phyloP scores from a whole-genome alignment of 345 rosid species.

The Garcia nutans region DNA sequence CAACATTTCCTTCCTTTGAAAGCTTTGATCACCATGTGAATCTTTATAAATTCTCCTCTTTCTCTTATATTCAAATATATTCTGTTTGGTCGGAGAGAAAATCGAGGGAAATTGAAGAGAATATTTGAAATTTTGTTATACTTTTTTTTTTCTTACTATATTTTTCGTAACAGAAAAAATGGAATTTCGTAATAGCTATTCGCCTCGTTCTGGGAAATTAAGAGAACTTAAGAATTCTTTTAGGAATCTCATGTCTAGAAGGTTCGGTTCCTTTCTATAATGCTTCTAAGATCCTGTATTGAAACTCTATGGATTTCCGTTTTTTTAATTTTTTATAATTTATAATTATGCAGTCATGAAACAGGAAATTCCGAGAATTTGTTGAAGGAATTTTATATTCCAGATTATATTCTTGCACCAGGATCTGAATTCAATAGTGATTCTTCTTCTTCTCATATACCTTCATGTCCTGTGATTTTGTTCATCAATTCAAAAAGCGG shows the following conservation, averaged over 20 bases:
- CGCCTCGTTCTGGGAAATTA: background rate
- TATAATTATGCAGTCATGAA: slow-evolving; percentile 21
- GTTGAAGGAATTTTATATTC: slow-evolving; percentile 39
- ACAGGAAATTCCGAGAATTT: slow-evolving; percentile 1
- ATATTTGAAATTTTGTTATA: background rate
- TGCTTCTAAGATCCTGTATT: too few relatives aligned
- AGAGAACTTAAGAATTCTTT: slow-evolving; percentile 5
- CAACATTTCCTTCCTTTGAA: background rate
- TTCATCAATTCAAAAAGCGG: slow-evolving; percentile 74
- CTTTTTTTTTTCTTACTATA: too few relatives aligned
- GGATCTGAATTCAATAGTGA: slow-evolving; percentile 24
- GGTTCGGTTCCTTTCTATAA: slow-evolving; percentile 14
- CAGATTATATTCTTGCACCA: slow-evolving; percentile 43
- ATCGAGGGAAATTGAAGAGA: background rate
- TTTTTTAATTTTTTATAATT: background rate
- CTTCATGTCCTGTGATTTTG: slow-evolving; percentile 59
- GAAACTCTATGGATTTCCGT: too few relatives aligned
- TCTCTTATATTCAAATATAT: background rate
- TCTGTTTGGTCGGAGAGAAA: slow-evolving; percentile 11
- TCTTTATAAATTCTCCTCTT: background rate
- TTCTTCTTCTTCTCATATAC: slow-evolving; percentile 8
- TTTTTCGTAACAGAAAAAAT: background rate
- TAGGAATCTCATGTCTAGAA: slow-evolving; percentile 12
- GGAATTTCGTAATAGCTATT: background rate
- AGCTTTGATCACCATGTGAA: background rate